A percentile compares a stretch with the other conserved stretches of the same genome.
phyloP scores from a whole-genome alignment of 768 basidiomycete species.

The Agrocybe praecox region DNA sequence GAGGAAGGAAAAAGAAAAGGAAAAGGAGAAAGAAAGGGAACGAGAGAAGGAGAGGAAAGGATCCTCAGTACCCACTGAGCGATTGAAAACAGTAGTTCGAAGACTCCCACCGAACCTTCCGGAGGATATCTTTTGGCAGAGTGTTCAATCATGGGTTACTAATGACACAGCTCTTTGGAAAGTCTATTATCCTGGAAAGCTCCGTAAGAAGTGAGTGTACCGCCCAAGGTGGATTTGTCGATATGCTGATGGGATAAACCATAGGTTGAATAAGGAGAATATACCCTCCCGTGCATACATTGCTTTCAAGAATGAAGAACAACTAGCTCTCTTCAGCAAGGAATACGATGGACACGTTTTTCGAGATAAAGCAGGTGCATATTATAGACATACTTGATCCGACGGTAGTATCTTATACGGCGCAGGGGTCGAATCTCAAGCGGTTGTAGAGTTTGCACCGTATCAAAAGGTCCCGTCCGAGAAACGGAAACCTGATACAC shows the following conservation, averaged over 20 bases:
- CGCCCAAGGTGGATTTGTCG: not conserved
- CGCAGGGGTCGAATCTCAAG: slow-evolving; percentile 83
- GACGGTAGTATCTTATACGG: not conserved
- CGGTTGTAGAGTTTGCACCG: slow-evolving; percentile 93
- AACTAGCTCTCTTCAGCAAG: slow-evolving; percentile 71
- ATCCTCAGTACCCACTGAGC: slow-evolving; percentile 40
- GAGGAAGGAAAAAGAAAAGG: slow-evolving; percentile 39
- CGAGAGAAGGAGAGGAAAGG: not conserved
- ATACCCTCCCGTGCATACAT: slow-evolving; percentile 90
- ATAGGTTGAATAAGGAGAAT: slow-evolving; percentile 84
- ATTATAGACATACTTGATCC: not conserved
- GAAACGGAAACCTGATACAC: slow-evolving; percentile 74
- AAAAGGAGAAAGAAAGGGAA: slow-evolving; percentile 36
- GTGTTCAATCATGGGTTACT: slow-evolving; percentile 81
- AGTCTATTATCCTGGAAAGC: slow-evolving; percentile 65
- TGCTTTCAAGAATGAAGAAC: slow-evolving; percentile 78
- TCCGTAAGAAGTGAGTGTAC: slow-evolving; percentile 61
- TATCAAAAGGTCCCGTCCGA: slow-evolving; percentile 84
- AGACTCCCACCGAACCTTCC: slow-evolving; percentile 91
- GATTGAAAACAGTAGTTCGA: slow-evolving; percentile 87
- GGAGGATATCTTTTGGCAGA: slow-evolving; percentile 92
- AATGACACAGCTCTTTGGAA: slow-evolving; percentile 75
- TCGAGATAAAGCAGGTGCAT: slow-evolving; percentile 85
- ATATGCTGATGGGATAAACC: not conserved
- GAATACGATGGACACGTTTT: slow-evolving; percentile 94